Percentiles rank a stretch among this genome's conserved stretches.
Evolutionary conservation across 768 basidiomycete genomes (phyloP).

Genomic region (Calocybe gangraenosa): DNA sequence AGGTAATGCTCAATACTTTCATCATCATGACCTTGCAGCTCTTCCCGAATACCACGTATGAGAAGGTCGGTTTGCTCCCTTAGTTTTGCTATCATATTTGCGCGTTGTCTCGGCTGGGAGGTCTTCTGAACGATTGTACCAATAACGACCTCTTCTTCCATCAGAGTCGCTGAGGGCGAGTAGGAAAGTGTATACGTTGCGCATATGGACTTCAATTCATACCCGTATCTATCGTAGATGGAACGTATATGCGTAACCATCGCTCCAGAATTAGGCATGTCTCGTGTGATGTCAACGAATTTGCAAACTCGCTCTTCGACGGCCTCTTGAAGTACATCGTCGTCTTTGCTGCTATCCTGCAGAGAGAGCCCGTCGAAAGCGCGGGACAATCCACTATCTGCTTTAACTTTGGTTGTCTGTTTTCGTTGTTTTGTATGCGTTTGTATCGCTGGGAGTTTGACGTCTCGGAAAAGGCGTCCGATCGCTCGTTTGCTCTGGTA

Average conservation of each 20-base stretch:
- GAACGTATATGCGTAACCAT: conserved; percentile 24
- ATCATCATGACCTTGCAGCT: conserved; percentile 39
- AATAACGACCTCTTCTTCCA: conserved; percentile 61
- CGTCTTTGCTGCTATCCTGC: conserved; percentile 11
- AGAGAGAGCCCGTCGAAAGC: conserved; percentile 16
- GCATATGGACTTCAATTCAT: conserved; percentile 46
- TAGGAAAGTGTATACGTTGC: conserved; percentile 41
- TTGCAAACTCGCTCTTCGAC: conserved; percentile 22
- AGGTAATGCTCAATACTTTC: conserved; percentile 39
- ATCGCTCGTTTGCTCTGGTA: conserved; percentile 55
- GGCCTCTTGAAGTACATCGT: conserved; percentile 20
- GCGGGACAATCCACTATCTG: conserved; percentile 17
- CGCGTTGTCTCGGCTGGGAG: conserved; percentile 51
- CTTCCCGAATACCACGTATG: conserved; percentile 44
- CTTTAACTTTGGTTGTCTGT: conserved; percentile 10
- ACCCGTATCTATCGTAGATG: conserved; percentile 38
- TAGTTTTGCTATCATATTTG: conserved; percentile 49
- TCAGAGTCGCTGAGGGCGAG: conserved; percentile 36
- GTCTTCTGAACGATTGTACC: conserved; percentile 66
- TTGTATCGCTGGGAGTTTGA: conserved; percentile 40
- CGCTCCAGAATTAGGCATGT: conserved; percentile 14
- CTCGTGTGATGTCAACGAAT: conserved; percentile 25
- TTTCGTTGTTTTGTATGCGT: conserved; percentile 9
- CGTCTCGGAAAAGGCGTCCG: conserved; percentile 57
- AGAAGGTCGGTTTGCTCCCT: conserved; percentile 53